Evolutionary conservation across 1,284 basidiomycete species (phyloP), one percentile per base, ranked within the genome.

Genomic region (Wallemia hederae): DNA sequence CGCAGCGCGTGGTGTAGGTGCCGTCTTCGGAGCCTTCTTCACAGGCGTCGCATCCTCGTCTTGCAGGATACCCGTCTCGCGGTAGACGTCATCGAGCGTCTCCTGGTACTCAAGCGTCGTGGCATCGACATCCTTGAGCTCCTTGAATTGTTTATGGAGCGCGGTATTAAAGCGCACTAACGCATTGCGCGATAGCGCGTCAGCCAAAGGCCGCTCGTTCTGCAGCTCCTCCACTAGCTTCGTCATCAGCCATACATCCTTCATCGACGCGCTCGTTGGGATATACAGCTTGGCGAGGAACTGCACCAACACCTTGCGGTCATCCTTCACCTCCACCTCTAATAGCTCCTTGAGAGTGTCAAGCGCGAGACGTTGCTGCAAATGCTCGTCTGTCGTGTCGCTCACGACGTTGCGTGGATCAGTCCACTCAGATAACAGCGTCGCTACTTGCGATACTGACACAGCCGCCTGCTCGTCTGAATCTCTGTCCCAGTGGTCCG

Each of bases 381-480:
- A 73, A 7, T 72, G 66, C 17, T 75, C 70, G 65, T 82, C 77
- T 1, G 67, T 59, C 25, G 65, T 59, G 14, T 76, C 80, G 68
- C 67, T 86, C 75, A 82, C 76, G 27, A 78, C 78, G 68, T 88
- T 91, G 65, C 79, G 75, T 0, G 91, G 86, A 69, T 96, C 85
- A 1, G 84, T 87, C 92, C 92, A 98, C 67, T 97, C 90, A 1
- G 85, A 74, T 65, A 98, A 78, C 72, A 96, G 80, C 25, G 82
- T 71, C 0, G 82, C 85, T 62, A 92, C 82, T 67, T 91, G 87
- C 15, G 78, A 70, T 0, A 87, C 81, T 0, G 80, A 75, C 19
- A 91, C 78, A 80, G 91, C 86, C 25, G 81, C 79, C 64, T 86
- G 79, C 55, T 81, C 81, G 1, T 81, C 80, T 1, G 84, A 83